A percentile compares a stretch with the other conserved stretches of the same genome.
Evolutionary conservation across 2,329 filamentous ascomycete species (phyloP).

Genomic region (Fusarium setosum): DNA sequence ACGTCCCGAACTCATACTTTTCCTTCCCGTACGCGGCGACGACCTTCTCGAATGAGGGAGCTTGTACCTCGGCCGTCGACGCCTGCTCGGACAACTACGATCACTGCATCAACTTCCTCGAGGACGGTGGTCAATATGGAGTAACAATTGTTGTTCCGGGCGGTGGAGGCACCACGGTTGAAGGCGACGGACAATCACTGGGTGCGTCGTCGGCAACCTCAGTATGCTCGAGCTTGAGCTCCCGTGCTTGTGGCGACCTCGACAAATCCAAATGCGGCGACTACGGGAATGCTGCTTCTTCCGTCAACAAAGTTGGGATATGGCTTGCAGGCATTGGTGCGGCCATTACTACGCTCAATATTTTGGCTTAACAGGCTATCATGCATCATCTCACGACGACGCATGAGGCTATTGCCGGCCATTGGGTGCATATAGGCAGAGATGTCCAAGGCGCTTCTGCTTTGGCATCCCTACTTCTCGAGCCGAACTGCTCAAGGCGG

Average conservation of each 20-base stretch:
- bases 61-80: constrained; percentile 62
- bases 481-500: too few species aligned
- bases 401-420: neutral
- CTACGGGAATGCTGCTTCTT: constrained; percentile 33
- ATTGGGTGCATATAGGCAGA: neutral
- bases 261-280: constrained; percentile 53
- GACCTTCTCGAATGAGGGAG: constrained; percentile 60
- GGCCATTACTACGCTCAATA: constrained; percentile 21
- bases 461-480: neutral
- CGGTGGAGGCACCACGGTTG: constrained; percentile 64
- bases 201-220: constrained; percentile 60
- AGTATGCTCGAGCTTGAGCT: constrained; percentile 67
- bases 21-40: constrained; percentile 69
- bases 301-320: constrained; percentile 11
- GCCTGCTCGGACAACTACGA: constrained; percentile 66
- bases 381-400: neutral
- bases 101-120: constrained; percentile 63
- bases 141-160: constrained; percentile 69
- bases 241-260: constrained; percentile 60
- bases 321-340: constrained; percentile 24
- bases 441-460: neutral
- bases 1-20: constrained; percentile 68
- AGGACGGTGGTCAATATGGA: constrained; percentile 54
- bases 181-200: constrained; percentile 52
- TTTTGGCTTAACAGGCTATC: constrained; percentile 14